Percentiles rank a stretch among this genome's conserved stretches.
Conservation (phyloP, 169 alveolate species). For the Plasmodium adleri region DNA sequence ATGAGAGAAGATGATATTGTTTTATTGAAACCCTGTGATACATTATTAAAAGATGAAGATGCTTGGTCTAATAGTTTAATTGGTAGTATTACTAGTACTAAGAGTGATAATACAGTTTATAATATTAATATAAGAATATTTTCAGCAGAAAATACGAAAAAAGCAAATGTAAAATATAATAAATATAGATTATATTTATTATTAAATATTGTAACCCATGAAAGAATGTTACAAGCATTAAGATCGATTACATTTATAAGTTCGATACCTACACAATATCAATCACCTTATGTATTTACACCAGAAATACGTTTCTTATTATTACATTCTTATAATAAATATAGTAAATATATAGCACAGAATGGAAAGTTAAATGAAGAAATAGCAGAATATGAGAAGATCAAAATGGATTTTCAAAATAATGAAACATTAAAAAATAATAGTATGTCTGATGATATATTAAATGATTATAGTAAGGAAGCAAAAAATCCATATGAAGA, state of each 20-base stretch:
- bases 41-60: conserved; percentile 64
- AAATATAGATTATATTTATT: conserved; percentile 60
- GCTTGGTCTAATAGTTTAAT: conserved; percentile 77
- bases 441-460: conserved; percentile 32
- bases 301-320: conserved; percentile 73
- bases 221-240: conserved; percentile 84
- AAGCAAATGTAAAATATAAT: conserved; percentile 63
- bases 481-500: conserved; percentile 75
- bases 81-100: conserved; percentile 64
- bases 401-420: conserved; percentile 65
- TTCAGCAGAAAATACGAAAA: conserved; percentile 74
- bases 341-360: conserved; percentile 68
- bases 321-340: conserved; percentile 57
- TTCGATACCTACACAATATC: conserved; percentile 65
- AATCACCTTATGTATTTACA: conserved; percentile 74
- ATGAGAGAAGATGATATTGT: conserved; percentile 85
- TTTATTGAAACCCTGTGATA: conserved; percentile 76
- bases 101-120: conserved; percentile 52
- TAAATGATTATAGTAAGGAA: conserved; percentile 48
- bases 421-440: conserved; percentile 34
- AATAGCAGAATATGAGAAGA: conserved; percentile 47
- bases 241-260: conserved; percentile 78
- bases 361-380: conserved; percentile 62
- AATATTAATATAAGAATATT: conserved; percentile 68
- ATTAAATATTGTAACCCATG: conserved; percentile 75